Evolutionary conservation across 2,329 filamentous ascomycete genomes (phyloP).

Genomic region (Coleophoma cylindrospora): DNA sequence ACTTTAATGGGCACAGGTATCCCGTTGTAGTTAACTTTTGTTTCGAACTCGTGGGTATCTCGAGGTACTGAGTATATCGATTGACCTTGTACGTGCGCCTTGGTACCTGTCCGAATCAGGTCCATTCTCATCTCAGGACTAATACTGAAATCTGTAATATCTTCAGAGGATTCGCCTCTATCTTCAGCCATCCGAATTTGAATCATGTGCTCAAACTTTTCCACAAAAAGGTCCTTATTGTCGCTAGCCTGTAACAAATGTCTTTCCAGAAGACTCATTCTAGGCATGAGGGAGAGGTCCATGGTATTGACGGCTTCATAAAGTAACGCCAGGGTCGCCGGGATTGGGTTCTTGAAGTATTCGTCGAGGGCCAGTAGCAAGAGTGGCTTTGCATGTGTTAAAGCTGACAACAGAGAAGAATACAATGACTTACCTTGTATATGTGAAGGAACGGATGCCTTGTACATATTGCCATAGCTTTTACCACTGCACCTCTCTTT

Average conservation of each 20-base stretch:
- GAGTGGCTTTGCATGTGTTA: conserved; percentile 57
- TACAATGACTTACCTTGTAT: conserved; percentile 67
- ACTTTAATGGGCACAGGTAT: conserved; percentile 97
- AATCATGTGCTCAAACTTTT: conserved; percentile 96
- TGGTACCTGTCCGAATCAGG: conserved; percentile 51
- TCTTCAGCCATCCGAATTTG: conserved; percentile 72
- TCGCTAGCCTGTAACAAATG: conserved; percentile 85
- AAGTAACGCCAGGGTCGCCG: conserved; percentile 80
- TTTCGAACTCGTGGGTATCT: conserved; percentile 97
- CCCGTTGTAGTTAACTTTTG: conserved; percentile 90
- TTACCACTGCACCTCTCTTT: conserved; percentile 90
- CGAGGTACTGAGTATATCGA: conserved; percentile 73
- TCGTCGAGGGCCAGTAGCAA: conserved; percentile 88
- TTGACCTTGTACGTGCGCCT: conserved; percentile 56
- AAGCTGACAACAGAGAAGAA: conserved; percentile 2
- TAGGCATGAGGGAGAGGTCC: conserved; percentile 92
- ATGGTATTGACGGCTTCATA: conserved; percentile 94
- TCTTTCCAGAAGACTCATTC: conserved; percentile 75
- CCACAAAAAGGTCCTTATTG: conserved; percentile 92
- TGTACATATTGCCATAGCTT: conserved; percentile 98
- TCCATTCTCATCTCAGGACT: conserved; percentile 34
- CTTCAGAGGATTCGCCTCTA: conserved; percentile 33
- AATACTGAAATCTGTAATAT: conserved; percentile 39
- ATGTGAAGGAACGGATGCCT: conserved; percentile 97
- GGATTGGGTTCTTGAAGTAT: conserved; percentile 88